Evolutionary conservation across 164 flowering plant genomes (phyloP).

Genomic region (Magnolia officinalis): DNA sequence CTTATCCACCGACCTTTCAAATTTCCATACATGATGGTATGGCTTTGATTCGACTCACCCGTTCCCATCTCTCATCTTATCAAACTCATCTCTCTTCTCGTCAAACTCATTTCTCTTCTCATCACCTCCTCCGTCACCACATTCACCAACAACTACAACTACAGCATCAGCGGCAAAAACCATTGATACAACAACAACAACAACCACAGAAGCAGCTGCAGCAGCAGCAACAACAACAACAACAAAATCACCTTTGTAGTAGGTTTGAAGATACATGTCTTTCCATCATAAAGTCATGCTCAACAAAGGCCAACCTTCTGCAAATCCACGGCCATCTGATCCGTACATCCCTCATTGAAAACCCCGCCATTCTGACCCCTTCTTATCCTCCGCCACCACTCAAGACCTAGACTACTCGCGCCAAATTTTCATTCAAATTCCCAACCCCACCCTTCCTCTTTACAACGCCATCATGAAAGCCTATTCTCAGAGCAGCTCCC

Average conservation of each 20-base stretch:
- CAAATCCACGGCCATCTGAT: conserved; percentile 67
- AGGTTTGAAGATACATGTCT: not conserved
- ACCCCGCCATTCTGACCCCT: conserved; percentile 32
- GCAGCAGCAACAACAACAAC: not conserved
- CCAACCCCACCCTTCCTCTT: conserved; percentile 28
- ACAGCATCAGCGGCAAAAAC: not conserved
- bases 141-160: not conserved
- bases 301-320: conserved; percentile 38
- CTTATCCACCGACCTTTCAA: too few species aligned
- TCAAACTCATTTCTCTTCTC: too few species aligned
- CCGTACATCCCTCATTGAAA: conserved; percentile 35
- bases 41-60: too few species aligned
- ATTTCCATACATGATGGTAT: too few species aligned
- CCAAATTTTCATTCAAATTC: conserved; percentile 36
- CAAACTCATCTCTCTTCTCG: not conserved
- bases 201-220: too few species aligned
- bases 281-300: conserved; percentile 33
- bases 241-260: not conserved
- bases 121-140: not conserved
- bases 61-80: not conserved
- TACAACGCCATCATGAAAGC: conserved; percentile 58
- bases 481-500: conserved; percentile 37
- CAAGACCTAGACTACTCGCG: conserved; percentile 35
- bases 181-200: not conserved
- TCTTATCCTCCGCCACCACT: conserved; percentile 30